Conservation (phyloP, 441 rosid species). For the Pelargonium fulgidum region DNA sequence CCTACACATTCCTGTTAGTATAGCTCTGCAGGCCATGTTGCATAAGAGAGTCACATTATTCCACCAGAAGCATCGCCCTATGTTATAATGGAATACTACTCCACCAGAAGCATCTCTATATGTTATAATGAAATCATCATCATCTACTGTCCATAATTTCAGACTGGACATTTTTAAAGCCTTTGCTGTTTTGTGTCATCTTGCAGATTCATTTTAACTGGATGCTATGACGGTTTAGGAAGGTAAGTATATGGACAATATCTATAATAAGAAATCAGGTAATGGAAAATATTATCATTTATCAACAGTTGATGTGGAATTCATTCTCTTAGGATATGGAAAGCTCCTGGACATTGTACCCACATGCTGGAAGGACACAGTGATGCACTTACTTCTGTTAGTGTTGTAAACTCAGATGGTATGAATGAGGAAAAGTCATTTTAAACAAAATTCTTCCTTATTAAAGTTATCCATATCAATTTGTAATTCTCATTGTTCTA, state of each 20-base stretch:
- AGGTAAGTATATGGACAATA: constrained; percentile 36
- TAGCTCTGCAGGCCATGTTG: not conserved
- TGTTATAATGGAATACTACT: not conserved
- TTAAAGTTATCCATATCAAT: not conserved
- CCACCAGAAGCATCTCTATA: too few species aligned
- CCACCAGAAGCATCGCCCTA: not conserved
- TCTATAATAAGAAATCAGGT: constrained; percentile 14
- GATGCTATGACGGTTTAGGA: constrained; percentile 85
- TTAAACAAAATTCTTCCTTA: not conserved
- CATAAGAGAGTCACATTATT: not conserved
- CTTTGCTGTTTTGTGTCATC: constrained; percentile 22
- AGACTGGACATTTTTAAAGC: not conserved
- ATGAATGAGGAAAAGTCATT: constrained; percentile 16
- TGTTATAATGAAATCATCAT: not conserved
- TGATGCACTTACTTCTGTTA: constrained; percentile 65
- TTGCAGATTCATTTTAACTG: constrained; percentile 87
- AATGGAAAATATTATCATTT: not conserved
- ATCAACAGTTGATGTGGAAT: constrained; percentile 4
- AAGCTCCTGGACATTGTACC: constrained; percentile 60
- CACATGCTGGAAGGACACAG: constrained; percentile 80
- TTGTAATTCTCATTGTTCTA: not conserved
- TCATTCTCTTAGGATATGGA: constrained; percentile 57
- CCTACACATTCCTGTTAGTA: not conserved
- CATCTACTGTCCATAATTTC: not conserved
- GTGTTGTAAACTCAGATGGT: constrained; percentile 51